Evolutionary conservation across 345 rosid species (phyloP), one percentile per base, ranked within the genome.

Genomic region (Melastoma malabathricum): DNA sequence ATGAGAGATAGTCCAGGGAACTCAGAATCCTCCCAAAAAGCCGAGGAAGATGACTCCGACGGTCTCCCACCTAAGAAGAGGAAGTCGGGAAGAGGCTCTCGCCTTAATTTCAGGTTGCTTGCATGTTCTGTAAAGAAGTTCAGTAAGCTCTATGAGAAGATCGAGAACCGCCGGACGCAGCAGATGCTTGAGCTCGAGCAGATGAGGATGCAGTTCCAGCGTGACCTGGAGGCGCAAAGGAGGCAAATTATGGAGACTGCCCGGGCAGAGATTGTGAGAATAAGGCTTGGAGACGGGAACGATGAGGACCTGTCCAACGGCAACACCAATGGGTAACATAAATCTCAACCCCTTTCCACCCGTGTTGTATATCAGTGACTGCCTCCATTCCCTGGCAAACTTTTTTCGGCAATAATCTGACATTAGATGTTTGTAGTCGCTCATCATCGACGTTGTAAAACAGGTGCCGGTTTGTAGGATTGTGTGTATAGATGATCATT

Each of bases 1-100:
- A 81, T 83, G 92, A 80, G 84, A 72, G 97, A 85, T 64, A 93
- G 92, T 70, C 95, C 97, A 5, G 92, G 73, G 38, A 74, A 79
- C 65, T 81, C 96, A 0, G 95, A 81, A 55, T 68, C 74, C 10
- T 78, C 69, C 1, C 69, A 70, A 6, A 75, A 59, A 5, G 41
- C 41, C 41, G 83, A 73, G 20, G 86, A 67, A 18, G 83, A 84
- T 12, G 77, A 73, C 64, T 80, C 86, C 10, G 75, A 71, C 64
- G 96, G 84, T 55, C 80, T 83, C 39, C 92, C 84, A 13, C 87
- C 87, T n/a, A 80, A 83, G 72, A 78, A 76, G 64, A 82, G 84
- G 69, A 74, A 43, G 55, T 65, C 49, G 13, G 67, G 86, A 63
- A 85, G 82, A 63, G 79, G 75, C 58, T 45, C 56, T 15, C 62